phyloP scores from a whole-genome alignment of 2,329 filamentous ascomycete genomes.

The Beauveria scarabaeidicola region DNA sequence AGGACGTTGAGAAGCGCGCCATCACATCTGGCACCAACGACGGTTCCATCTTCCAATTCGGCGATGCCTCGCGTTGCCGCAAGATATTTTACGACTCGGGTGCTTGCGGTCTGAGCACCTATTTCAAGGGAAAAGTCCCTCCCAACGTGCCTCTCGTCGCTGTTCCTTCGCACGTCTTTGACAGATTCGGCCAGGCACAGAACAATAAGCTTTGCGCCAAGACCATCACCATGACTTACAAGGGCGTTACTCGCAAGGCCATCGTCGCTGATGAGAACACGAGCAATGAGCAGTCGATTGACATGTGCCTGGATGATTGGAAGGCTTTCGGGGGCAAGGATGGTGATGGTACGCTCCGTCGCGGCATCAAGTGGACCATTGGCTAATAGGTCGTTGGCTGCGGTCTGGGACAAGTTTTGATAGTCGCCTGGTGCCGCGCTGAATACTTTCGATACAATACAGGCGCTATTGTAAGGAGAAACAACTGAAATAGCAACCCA shows the following conservation, averaged over 20 bases:
- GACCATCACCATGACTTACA: constrained; percentile 12
- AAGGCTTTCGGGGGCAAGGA: constrained; percentile 11
- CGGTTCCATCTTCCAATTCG: constrained; percentile 12
- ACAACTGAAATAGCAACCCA: constrained; percentile 30
- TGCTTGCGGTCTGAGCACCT: constrained; percentile 11
- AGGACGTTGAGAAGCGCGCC: background rate
- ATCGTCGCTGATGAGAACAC: constrained; percentile 15
- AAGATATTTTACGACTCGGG: constrained; percentile 7
- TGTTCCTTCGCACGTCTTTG: constrained; percentile 7
- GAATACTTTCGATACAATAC: constrained; percentile 31
- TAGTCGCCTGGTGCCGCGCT: constrained; percentile 8
- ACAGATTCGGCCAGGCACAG: constrained; percentile 7
- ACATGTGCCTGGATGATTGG: constrained; percentile 12
- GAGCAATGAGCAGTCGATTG: constrained; percentile 18
- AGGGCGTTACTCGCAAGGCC: constrained; percentile 11
- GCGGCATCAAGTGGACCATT: constrained; percentile 9
- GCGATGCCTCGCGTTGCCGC: constrained; percentile 6
- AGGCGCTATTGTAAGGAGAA: constrained; percentile 28
- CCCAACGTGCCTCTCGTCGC: constrained; percentile 8
- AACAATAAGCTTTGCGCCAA: constrained; percentile 11
- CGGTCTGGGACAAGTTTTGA: background rate
- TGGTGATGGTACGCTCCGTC: constrained; percentile 8
- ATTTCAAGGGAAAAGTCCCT: constrained; percentile 8
- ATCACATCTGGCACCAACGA: constrained; percentile 6
- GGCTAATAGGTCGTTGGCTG: background rate